Conservation (phyloP, 148 eudicot genomes). For the Polygonum maritimum region DNA sequence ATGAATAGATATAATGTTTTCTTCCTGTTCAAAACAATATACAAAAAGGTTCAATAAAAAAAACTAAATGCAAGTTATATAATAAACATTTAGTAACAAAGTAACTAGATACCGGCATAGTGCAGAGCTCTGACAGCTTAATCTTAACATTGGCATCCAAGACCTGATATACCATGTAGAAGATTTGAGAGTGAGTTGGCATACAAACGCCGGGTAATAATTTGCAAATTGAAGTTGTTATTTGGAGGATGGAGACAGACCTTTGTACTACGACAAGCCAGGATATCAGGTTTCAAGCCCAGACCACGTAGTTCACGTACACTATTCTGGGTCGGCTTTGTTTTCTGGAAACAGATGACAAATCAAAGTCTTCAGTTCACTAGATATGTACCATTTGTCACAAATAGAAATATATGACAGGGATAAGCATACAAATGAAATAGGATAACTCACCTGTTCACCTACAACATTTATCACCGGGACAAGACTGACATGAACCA, state of each 20-base stretch:
- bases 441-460: conserved; percentile 58
- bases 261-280: conserved; percentile 94
- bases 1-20: conserved; percentile 63
- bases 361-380: background rate
- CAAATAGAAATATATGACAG: background rate
- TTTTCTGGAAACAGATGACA: conserved; percentile 49
- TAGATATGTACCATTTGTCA: background rate
- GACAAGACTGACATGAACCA: conserved; percentile 96
- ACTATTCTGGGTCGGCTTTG: conserved; percentile 98
- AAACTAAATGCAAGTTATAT: background rate
- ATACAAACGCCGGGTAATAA: background rate
- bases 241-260: conserved; percentile 22
- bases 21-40: conserved; percentile 31
- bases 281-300: conserved; percentile 73
- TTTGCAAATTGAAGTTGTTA: background rate
- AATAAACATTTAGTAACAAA: background rate
- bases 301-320: conserved; percentile 82
- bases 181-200: conserved; percentile 10
- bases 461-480: conserved; percentile 91
- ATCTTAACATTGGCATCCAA: conserved; percentile 67
- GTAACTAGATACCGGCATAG: conserved; percentile 57
- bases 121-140: conserved; percentile 86
- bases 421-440: background rate
- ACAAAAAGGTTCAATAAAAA: background rate
- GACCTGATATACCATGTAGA: conserved; percentile 34